Conservation (phyloP, 78 protist species). For the Polysphondylium violaceum region DNA sequence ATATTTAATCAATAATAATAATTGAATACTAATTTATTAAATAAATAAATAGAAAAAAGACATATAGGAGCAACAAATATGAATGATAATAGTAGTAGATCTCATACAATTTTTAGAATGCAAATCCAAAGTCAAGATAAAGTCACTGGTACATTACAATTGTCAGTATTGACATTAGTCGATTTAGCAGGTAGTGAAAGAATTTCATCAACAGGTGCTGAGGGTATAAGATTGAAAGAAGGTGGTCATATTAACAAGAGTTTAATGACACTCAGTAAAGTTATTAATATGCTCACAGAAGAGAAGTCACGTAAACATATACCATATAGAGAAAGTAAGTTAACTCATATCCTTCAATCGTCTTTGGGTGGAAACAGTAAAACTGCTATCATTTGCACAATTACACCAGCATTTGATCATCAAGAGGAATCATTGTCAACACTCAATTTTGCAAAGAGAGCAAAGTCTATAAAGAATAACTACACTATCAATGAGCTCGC, state of each 20-base stretch:
- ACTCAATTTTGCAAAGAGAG: constrained; percentile 91
- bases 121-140: constrained; percentile 78
- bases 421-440: constrained; percentile 80
- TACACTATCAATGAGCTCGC: constrained; percentile 86
- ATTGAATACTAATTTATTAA: not conserved
- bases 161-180: constrained; percentile 83
- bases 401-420: constrained; percentile 81
- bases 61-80: constrained; percentile 87
- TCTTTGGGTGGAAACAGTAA: constrained; percentile 90
- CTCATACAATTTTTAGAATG: constrained; percentile 93
- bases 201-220: constrained; percentile 83
- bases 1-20: not conserved
- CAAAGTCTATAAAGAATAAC: constrained; percentile 86
- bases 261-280: constrained; percentile 87
- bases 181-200: constrained; percentile 95
- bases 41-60: constrained; percentile 38
- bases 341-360: constrained; percentile 87
- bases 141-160: not conserved
- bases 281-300: constrained; percentile 80
- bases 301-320: constrained; percentile 37
- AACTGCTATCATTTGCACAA: constrained; percentile 85
- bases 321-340: constrained; percentile 88
- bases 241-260: constrained; percentile 87
- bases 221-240: constrained; percentile 89
- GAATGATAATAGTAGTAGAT: constrained; percentile 90